Evolutionary conservation across 169 alveolate species (phyloP).

Genomic region (Neospora caninum): DNA sequence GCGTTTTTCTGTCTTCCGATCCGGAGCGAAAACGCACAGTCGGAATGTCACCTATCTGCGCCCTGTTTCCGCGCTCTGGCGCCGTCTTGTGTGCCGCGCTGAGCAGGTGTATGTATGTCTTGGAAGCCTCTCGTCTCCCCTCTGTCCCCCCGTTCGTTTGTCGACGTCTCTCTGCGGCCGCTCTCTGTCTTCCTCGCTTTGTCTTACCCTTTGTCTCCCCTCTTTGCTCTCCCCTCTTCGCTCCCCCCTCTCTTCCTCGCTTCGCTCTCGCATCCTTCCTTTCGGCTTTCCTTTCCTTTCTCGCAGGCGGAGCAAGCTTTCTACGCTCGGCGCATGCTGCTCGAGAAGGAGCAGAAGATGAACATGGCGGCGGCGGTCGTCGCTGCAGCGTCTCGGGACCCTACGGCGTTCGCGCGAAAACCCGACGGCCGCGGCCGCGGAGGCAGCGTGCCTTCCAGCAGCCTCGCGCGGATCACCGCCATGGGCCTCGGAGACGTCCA

Average conservation of each 20-base stretch:
- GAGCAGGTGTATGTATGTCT: no score
- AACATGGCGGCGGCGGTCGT: conserved; percentile 52
- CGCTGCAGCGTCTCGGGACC: conserved; percentile 35
- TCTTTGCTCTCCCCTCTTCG: background rate
- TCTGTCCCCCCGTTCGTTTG: no score
- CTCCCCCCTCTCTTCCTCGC: background rate
- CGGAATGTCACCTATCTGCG: no score
- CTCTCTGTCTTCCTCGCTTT: background rate
- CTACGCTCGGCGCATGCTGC: conserved; percentile 8
- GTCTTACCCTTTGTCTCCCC: background rate
- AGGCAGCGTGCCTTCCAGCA: background rate
- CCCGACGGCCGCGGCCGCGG: background rate
- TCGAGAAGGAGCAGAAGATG: conserved; percentile 41
- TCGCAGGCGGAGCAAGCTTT: conserved; percentile 47
- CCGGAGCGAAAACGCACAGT: no score
- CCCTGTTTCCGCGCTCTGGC: no score
- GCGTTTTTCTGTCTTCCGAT: no score
- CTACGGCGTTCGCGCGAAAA: background rate
- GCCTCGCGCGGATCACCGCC: background rate
- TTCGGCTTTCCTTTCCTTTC: background rate
- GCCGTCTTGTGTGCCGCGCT: no score
- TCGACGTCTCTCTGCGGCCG: background rate
- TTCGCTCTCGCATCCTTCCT: background rate
- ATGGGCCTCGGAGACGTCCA: conserved; percentile 39
- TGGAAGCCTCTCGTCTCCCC: no score